Base-by-base conservation (phyloP, 2,329 filamentous ascomycete species). In the Chalaropsis thielavioides region DNA sequence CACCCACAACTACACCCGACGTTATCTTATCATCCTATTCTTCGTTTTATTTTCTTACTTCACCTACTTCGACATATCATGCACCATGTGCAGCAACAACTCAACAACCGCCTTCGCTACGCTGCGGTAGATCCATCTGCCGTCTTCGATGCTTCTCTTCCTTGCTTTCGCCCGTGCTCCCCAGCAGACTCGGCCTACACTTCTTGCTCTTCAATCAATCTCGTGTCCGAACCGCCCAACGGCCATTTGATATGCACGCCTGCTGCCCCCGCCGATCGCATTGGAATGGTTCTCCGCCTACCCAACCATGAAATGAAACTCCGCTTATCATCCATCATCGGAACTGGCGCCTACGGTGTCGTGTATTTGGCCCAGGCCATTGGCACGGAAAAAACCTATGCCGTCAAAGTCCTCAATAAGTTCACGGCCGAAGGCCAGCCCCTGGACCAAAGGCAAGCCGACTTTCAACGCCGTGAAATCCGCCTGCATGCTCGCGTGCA, bases 351-450 rank as follows among this genome's bases (percentile, higher is more conserved):
- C 66, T 99, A 99, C 76, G 94, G 94, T 69, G 92, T 96, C 51
- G 94, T 99, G 31, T 97, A 97, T 78, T 85, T 86, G 69, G 92
- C 92, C 72, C 80, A 89, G 76, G 92, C 94, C 77, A 83, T 92
- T 8, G 86, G 87, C 74, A 92, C 86, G 70, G 83, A 88, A 73
- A 82, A 85, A 66, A 86, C 84, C 69, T 99, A 95, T 80, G 94
- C 94, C 69, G 92, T 99, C 73, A 99, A 99, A 81, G 92, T 92
- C 68, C 82, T 99, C 73, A 94, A 90, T 85, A 97, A 96, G 77
- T 82, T 87, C 76, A 94, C 92, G 75, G 72, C 81, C 69, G 82
- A 86, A 73, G 84, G 84, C 69, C 79, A 81, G 13, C 82, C 82
- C 43, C 80, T 97, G 79, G 92, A 97, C 77, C 81, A 83, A 71